phyloP scores from a whole-genome alignment of 768 basidiomycete genomes.

The Paxillus involutus region DNA sequence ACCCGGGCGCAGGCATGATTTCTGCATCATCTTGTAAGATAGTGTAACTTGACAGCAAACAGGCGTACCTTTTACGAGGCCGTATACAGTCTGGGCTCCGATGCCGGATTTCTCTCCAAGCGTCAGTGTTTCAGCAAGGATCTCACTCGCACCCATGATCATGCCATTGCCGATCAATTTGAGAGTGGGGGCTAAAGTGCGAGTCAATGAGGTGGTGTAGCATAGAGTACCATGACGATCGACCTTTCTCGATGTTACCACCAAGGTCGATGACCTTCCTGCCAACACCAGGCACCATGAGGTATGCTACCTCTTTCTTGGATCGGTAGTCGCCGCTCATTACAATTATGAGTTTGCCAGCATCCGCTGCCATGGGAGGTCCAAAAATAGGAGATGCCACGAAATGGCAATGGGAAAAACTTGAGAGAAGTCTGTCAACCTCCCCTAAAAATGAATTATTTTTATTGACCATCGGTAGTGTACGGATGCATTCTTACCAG shows the following conservation, averaged over 20 bases:
- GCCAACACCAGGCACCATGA: constrained; percentile 79
- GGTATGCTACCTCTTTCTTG: constrained; percentile 76
- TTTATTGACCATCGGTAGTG: background rate
- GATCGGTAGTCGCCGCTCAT: constrained; percentile 82
- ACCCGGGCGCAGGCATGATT: constrained; percentile 66
- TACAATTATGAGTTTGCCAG: constrained; percentile 64
- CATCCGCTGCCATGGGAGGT: constrained; percentile 63
- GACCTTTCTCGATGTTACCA: constrained; percentile 81
- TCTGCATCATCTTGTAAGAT: constrained; percentile 40
- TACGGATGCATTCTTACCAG: constrained; percentile 32
- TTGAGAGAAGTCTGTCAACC: constrained; percentile 65
- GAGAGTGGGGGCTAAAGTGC: constrained; percentile 55
- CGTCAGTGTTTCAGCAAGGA: constrained; percentile 82
- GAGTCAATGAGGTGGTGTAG: background rate
- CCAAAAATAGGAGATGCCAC: constrained; percentile 81
- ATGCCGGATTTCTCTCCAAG: constrained; percentile 85
- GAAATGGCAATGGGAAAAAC: constrained; percentile 57
- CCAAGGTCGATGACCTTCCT: constrained; percentile 81
- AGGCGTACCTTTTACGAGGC: constrained; percentile 54
- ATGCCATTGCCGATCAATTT: constrained; percentile 82
- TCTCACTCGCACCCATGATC: constrained; percentile 73
- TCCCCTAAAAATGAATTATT: constrained; percentile 43
- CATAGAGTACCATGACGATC: background rate
- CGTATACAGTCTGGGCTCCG: constrained; percentile 54
- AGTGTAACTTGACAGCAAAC: background rate